Evolutionary conservation across 768 basidiomycete species (phyloP), one percentile per base, ranked within the genome.

Genomic region (Omphalotus guepiniiformis): DNA sequence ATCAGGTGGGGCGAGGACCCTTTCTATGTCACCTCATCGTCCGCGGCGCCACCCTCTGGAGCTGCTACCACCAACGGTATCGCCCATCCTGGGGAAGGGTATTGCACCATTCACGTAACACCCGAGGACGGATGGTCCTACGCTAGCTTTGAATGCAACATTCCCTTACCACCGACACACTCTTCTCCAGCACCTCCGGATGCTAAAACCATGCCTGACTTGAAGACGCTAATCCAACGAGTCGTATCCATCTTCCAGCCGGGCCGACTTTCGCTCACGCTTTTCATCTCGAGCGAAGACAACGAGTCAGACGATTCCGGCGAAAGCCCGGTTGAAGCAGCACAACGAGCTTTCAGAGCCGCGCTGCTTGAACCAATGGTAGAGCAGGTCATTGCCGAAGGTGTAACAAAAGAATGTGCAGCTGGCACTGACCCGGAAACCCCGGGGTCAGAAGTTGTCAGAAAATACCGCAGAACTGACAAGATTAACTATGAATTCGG

Each of bases 401-500:
- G 30, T 32, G 30, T 32, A n/a, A n/a, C n/a, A n/a, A n/a, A n/a
- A n/a, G n/a, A n/a, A n/a, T n/a, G n/a, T n/a, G 54, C 55, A 21
- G 42, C 36, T 8, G 45, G 32, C 22, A 48, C 25, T 8, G 39
- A 52, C 26, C 27, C 54, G 23, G 51, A 58, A 32, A 36, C 39
- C 51, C n/a, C n/a, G 49, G n/a, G n/a, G n/a, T n/a, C n/a, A n/a
- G n/a, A n/a, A n/a, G n/a, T n/a, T n/a, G n/a, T 19, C 38, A 47
- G 18, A 19, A 55, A 58, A 53, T 98, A 94, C 67, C 81, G 73
- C 55, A 74, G 93, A 55, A 94, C 89, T 41, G 96, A 98, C 71
- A 91, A 95, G 68, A 98, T 99, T 64, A 92, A 95, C 63, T 99
- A 99, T 71, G 93, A 95, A 64, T 93, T 97, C 62, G 88, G 89